phyloP scores from a whole-genome alignment of 805 yeast species.

The Candida dajiaensis region DNA sequence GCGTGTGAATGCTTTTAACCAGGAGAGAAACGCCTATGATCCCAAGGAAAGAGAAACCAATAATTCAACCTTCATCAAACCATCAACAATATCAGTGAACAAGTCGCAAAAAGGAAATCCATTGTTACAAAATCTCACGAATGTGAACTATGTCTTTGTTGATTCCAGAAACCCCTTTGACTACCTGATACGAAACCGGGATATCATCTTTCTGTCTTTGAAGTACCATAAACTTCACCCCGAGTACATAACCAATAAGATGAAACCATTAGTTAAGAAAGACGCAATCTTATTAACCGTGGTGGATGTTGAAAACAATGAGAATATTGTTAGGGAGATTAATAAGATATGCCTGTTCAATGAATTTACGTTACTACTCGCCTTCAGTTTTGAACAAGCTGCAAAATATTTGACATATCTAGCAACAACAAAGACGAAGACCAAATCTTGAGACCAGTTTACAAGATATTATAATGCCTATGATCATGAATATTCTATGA shows the following conservation, averaged over 20 bases:
- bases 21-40: background rate
- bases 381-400: constrained; percentile 47
- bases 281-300: constrained; percentile 53
- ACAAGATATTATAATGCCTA: constrained; percentile 2
- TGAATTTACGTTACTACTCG: constrained; percentile 35
- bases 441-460: background rate
- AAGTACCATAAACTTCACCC: constrained; percentile 74
- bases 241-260: constrained; percentile 60
- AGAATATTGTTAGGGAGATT: constrained; percentile 34
- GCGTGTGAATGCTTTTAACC: background rate
- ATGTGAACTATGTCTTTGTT: constrained; percentile 47
- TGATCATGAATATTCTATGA: constrained; percentile 19
- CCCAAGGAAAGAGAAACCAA: background rate
- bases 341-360: constrained; percentile 34
- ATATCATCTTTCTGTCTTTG: constrained; percentile 55
- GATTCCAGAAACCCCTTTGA: constrained; percentile 47
- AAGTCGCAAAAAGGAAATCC: constrained; percentile 73
- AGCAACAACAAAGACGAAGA: constrained; percentile 12
- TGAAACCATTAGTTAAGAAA: constrained; percentile 35
- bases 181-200: constrained; percentile 55
- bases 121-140: constrained; percentile 46
- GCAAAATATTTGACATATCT: constrained; percentile 36
- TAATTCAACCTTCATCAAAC: constrained; percentile 5
- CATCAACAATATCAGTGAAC: constrained; percentile 45
- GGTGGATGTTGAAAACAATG: constrained; percentile 59